Base-by-base conservation (phyloP, 768 basidiomycete species). In the Russula olivacea region DNA sequence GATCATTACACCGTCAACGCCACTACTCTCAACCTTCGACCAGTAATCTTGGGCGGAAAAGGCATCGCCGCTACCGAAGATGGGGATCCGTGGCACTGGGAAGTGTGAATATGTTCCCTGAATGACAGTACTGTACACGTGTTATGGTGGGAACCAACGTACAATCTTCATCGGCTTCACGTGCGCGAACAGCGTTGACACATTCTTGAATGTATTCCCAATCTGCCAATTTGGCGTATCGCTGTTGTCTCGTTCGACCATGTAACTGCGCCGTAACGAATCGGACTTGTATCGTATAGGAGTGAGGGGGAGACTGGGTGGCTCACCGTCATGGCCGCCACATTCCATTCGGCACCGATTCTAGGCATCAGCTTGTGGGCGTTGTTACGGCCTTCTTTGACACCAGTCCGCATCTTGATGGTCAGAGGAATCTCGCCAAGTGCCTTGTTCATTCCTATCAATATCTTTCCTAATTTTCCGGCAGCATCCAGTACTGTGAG, bases 51-150 rank as follows among this genome's bases (percentile, higher is more conserved):
- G 78, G 6, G 90, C 84, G 3, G 93, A 95, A 77, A 90, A 99
- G 67, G 89, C 91, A 72, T 99, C 97, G 0, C 97, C 97, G 30
- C 93, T 93, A 9, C 97, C 97, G 66, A 98, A 96, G 50, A 99
- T 94, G 0, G 95, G 95, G n/a, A 98, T 80, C 0, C 89, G 82
- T 0, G 86, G 80, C 15, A 95, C 89, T 91, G 66, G 28, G n/a
- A 4, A n/a, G 38, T 38, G 36, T 51, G n/a, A 7, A 54, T 28
- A 47, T n/a, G 41, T n/a, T 32, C 48, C 61, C 30, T 57, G 5
- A n/a, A 43, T 43, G 55, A 11, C 30, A 10, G 15, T 40, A 40
- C 11, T 21, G 30, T 34, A 21, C 21, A 21, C 11, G 21, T 14
- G 32, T 25, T 7, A 55, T 17, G 34, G 8, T 36, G 51, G 61